Percentiles rank a stretch among this genome's conserved stretches.
Conservation (phyloP, 2,329 filamentous ascomycete genomes). For the Colletotrichum falcatum region DNA sequence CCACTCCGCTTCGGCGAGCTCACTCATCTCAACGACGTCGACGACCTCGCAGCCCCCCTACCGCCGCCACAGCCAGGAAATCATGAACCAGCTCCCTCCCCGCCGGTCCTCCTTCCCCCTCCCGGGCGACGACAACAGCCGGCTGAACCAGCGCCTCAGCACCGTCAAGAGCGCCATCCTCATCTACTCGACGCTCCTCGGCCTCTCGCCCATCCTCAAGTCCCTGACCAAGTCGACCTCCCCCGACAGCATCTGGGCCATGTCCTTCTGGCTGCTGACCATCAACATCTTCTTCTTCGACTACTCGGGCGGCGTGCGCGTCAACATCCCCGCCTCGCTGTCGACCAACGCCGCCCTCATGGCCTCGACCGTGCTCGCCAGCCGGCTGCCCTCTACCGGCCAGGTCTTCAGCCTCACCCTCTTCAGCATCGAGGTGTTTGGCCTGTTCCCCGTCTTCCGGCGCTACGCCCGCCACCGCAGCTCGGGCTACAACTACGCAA, state of each 20-base stretch:
- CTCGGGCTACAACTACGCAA: slow-evolving; percentile 81
- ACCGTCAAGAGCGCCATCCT: slow-evolving; percentile 93
- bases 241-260: slow-evolving; percentile 95
- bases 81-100: slow-evolving; percentile 6
- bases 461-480: slow-evolving; percentile 85
- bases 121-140: slow-evolving; percentile 51
- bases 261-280: slow-evolving; percentile 91
- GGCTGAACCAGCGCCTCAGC: slow-evolving; percentile 69
- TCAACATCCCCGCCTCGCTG: slow-evolving; percentile 77
- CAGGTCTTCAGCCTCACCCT: slow-evolving; percentile 96
- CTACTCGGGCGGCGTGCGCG: slow-evolving; percentile 67
- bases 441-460: slow-evolving; percentile 97
- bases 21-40: slow-evolving; percentile 61
- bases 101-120: slow-evolving; percentile 29
- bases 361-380: slow-evolving; percentile 94
- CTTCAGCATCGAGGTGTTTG: slow-evolving; percentile 97
- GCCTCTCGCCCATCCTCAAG: slow-evolving; percentile 94
- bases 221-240: slow-evolving; percentile 95
- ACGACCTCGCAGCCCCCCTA: slow-evolving; percentile 44
- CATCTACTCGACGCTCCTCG: slow-evolving; percentile 92
- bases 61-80: slow-evolving; percentile 40
- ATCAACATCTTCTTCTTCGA: slow-evolving; percentile 99
- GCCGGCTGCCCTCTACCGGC: slow-evolving; percentile 86
- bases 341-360: slow-evolving; percentile 97
- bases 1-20: slow-evolving; percentile 66